Evolutionary conservation across 352 stramenopile genomes (phyloP), one percentile per base, ranked within the genome.

Genomic region (Aphanomyces invadans): DNA sequence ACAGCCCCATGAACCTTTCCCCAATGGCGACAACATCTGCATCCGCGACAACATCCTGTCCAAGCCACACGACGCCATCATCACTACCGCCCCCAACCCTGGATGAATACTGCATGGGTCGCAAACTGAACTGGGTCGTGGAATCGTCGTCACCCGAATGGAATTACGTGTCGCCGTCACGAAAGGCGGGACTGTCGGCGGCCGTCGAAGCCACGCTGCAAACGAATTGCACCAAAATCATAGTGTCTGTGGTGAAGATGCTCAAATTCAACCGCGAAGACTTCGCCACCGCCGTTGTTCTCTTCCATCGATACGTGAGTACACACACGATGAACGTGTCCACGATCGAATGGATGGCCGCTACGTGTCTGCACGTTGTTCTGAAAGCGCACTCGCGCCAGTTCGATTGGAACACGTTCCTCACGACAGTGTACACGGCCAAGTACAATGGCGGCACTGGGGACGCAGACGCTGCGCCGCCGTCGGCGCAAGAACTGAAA

Each of bases 101-200:
- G n/a, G n/a, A n/a, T n/a, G n/a, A n/a, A 12, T 90, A 90, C 62
- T 81, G 73, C 45, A 91, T 85, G 55, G 86, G 86, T 3, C 79
- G 81, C 10, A 79, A 83, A 59, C 70, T 95, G 4, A 80, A 92
- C 49, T 95, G 86, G 86, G 69, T 88, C 7, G 79, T 92, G 7
- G 36, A 42, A 15, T 42, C 36, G 36, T 42, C 36, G 15, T 79
- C 65, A 0, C 70, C 81, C 48, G 78, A 87, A 3, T 69, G 86
- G 28, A 57, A 83, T 25, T 78, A 82, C 31, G 62, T 88, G 46
- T 83, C 85, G 1, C 78, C 85, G 3, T 82, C 77, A 31, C 82
- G 86, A 21, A 75, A 78, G 0, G 60, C 61, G 23, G 76, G 76
- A 0, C 76, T 90, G n/a, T 91, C 85, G 15, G 51, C 72, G 17